Conservation (phyloP, 306 rosid species). For the Prunus kanzakura region DNA sequence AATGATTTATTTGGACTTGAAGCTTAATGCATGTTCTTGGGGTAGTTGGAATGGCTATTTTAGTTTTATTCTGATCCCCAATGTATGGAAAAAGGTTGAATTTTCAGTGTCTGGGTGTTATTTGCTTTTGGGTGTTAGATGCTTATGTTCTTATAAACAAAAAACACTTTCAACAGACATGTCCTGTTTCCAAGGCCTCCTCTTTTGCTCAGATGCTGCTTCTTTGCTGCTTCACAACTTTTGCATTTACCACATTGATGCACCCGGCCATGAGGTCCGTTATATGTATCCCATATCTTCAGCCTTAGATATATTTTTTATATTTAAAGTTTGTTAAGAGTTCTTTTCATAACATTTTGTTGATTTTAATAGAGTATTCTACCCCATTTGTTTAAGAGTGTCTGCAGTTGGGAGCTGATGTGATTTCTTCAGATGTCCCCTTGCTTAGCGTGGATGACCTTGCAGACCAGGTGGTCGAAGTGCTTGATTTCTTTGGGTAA, state of each 20-base stretch:
- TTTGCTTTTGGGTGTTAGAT: neutral
- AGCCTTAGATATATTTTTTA: neutral
- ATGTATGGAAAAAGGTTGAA: neutral
- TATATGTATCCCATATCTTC: constrained; percentile 12
- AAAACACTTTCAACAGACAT: constrained; percentile 40
- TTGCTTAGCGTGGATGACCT: constrained; percentile 76
- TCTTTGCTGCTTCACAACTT: constrained; percentile 83
- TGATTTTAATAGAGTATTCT: constrained; percentile 20
- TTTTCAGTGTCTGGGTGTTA: neutral
- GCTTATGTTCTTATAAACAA: neutral
- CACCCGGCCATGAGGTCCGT: constrained; percentile 93
- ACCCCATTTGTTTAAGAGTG: constrained; percentile 55
- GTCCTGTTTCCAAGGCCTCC: constrained; percentile 80
- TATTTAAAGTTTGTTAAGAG: too few species aligned
- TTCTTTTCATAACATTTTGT: neutral
- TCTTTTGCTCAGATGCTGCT: constrained; percentile 76
- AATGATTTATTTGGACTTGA: neutral
- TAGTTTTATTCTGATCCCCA: neutral
- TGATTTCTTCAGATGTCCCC: constrained; percentile 75
- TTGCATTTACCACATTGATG: constrained; percentile 86
- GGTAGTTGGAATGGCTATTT: constrained; percentile 8
- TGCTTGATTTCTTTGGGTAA: constrained; percentile 79
- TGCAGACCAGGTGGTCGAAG: constrained; percentile 84
- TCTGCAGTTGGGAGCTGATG: constrained; percentile 89
- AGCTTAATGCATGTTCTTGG: neutral